A percentile compares a stretch with the other conserved stretches of the same genome.
phyloP scores from a whole-genome alignment of 1,284 basidiomycete genomes.

The Gastroboletus turbinatus region DNA sequence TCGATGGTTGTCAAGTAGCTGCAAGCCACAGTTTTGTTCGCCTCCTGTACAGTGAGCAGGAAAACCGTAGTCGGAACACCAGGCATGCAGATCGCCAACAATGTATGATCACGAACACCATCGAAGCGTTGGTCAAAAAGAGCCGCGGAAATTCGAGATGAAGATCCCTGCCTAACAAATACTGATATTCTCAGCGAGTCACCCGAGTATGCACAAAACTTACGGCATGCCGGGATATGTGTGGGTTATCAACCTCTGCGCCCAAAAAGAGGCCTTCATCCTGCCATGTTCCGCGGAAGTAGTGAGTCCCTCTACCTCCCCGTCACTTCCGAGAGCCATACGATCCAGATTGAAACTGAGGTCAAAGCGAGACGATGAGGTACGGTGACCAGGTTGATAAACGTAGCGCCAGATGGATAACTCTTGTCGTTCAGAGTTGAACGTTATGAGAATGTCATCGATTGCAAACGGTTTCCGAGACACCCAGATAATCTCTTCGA shows the following conservation, averaged over 20 bases:
- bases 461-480: conserved; percentile 47
- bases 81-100: conserved; percentile 61
- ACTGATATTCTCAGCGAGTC: conserved; percentile 4
- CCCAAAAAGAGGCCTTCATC: conserved; percentile 70
- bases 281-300: conserved; percentile 53
- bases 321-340: conserved; percentile 52
- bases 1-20: conserved; percentile 40
- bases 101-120: conserved; percentile 46
- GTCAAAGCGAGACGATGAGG: conserved; percentile 54
- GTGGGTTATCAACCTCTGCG: conserved; percentile 56
- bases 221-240: conserved; percentile 53
- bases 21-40: conserved; percentile 41
- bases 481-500: conserved; percentile 63
- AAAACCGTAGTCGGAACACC: conserved; percentile 51
- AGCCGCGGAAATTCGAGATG: conserved; percentile 47
- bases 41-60: conserved; percentile 40
- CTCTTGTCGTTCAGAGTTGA: conserved; percentile 49
- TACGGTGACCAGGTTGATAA: conserved; percentile 45
- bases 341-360: conserved; percentile 61
- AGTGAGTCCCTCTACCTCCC: conserved; percentile 41
- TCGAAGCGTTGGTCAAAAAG: conserved; percentile 70
- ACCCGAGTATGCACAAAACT: conserved; percentile 30
- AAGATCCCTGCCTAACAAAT: conserved; percentile 16
- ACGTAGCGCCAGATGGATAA: conserved; percentile 72
- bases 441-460: conserved; percentile 55